Percentiles rank a stretch among this genome's conserved stretches.
Evolutionary conservation across 345 rosid genomes (phyloP).

Genomic region (Gossypium bickii): DNA sequence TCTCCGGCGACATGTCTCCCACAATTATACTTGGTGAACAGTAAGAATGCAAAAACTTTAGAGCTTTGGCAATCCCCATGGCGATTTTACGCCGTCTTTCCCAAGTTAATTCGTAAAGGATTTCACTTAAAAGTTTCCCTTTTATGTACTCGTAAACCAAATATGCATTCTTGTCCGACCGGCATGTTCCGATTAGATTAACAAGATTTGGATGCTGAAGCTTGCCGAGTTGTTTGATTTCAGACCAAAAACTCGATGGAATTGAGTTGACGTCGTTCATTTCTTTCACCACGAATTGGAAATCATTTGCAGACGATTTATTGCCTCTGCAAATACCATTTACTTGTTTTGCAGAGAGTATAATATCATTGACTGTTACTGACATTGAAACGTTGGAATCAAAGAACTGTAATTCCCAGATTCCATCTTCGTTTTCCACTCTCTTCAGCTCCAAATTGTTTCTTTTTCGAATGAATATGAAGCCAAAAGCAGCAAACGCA

Average conservation of each 20-base stretch:
- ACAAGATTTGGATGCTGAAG: slow-evolving; percentile 56
- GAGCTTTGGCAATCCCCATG: slow-evolving; percentile 55
- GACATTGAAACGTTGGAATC: slow-evolving; percentile 42
- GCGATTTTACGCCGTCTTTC: slow-evolving; percentile 54
- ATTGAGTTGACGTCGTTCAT: slow-evolving; percentile 27
- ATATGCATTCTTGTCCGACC: slow-evolving; percentile 46
- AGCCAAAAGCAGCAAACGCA: slow-evolving; percentile 26
- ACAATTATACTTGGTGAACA: slow-evolving; percentile 29
- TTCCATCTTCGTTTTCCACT: slow-evolving; percentile 61
- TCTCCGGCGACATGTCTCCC: slow-evolving; percentile 55
- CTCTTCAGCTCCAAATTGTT: slow-evolving; percentile 36
- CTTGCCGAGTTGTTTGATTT: slow-evolving; percentile 35
- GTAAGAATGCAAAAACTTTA: slow-evolving; percentile 51
- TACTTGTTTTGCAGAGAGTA: slow-evolving; percentile 40
- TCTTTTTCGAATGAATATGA: slow-evolving; percentile 31
- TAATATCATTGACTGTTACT: slow-evolving; percentile 34
- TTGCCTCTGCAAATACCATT: slow-evolving; percentile 40
- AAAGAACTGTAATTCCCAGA: slow-evolving; percentile 60
- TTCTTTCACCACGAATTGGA: slow-evolving; percentile 44
- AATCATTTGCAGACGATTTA: slow-evolving; percentile 24
- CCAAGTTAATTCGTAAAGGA: slow-evolving; percentile 51
- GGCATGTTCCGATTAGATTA: slow-evolving; percentile 44
- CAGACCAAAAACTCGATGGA: slow-evolving; percentile 33
- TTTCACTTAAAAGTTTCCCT: slow-evolving; percentile 47
- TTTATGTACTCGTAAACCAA: slow-evolving; percentile 50